Base-by-base conservation (phyloP, 176 grass and related monocot species). In the Oryza glaberrima region DNA sequence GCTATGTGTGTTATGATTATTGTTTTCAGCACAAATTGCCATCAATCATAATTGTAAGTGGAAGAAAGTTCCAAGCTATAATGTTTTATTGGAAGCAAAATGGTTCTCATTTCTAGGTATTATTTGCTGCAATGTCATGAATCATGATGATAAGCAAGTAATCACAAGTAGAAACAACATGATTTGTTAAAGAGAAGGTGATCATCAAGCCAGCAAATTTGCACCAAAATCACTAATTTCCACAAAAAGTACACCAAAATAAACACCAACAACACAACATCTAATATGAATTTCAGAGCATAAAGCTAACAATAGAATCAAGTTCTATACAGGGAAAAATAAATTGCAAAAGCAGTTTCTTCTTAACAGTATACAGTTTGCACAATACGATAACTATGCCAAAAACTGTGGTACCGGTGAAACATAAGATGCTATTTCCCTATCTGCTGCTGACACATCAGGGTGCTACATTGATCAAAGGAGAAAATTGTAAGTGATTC, bases 61-160 rank as follows among this genome's bases (percentile, higher is more conserved):
- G 14, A 88, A n/a, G 45, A 49, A 75, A 86, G 56, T 25, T 49
- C 22, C 13, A 2, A 28, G 20, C 15, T 40, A 23, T 67, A 22
- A 41, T 15, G n/a, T 56, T 77, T 84, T 68, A 76, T 40, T 51
- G 15, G 44, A 26, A 86, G 35, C 34, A 75, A 44, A 52, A 23
- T 56, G 46, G 32, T 65, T 86, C n/a, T 20, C 34, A 68, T 54
- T 4, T 15, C 5, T 41, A 30, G 14, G 14, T 14, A 44, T 71
- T 41, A 11, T 69, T 30, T 69, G 32, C 38, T 65, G 54, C 0
- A 34, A 43, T 17, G 51, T 41, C 40, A 41, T 41, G 40, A 41
- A 38, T 72, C 43, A 11, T 11, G 3, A 67, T 52, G 69, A 23
- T 34, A 20, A 11, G 41, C 9, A 78, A 64, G 60, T 11, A 23